phyloP scores from a whole-genome alignment of 345 rosid genomes.

The Syzygium aromaticum region DNA sequence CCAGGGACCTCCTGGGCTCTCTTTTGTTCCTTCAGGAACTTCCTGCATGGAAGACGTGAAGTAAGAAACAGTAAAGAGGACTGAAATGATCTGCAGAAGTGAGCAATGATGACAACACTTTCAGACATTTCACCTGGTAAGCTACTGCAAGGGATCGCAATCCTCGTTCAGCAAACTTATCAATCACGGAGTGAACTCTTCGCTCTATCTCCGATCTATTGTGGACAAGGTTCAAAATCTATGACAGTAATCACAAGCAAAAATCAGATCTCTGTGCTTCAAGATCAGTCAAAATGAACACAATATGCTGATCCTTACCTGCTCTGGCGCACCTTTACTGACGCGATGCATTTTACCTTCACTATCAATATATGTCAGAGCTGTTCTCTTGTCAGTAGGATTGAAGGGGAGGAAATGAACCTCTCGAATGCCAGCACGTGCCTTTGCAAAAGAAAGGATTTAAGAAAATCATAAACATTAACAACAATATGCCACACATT shows the following conservation, averaged over 20 bases:
- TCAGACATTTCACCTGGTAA: conserved; percentile 29
- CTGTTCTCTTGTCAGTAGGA: conserved; percentile 59
- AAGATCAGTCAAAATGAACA: neutral
- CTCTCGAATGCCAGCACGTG: conserved; percentile 50
- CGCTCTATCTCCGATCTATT: conserved; percentile 50
- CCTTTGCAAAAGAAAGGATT: conserved; percentile 19
- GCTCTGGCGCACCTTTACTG: conserved; percentile 70
- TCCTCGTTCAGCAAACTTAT: conserved; percentile 52
- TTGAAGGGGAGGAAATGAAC: conserved; percentile 59
- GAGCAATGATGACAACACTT: neutral
- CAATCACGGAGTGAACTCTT: conserved; percentile 48
- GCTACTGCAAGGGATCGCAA: conserved; percentile 61
- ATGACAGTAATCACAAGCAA: neutral
- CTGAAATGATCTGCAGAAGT: neutral
- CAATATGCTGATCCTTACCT: conserved; percentile 17
- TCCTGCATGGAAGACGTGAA: conserved; percentile 22
- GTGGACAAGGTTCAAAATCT: conserved; percentile 44
- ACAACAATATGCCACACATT: neutral
- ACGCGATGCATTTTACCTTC: conserved; percentile 52
- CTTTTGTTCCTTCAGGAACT: conserved; percentile 57
- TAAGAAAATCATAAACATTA: conserved; percentile 1
- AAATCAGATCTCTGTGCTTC: neutral
- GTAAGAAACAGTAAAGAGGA: neutral
- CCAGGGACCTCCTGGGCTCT: conserved; percentile 55
- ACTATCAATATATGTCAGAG: conserved; percentile 40